Base-by-base conservation (phyloP, 805 yeast genomes). In the Candida vartiovaarae region DNA sequence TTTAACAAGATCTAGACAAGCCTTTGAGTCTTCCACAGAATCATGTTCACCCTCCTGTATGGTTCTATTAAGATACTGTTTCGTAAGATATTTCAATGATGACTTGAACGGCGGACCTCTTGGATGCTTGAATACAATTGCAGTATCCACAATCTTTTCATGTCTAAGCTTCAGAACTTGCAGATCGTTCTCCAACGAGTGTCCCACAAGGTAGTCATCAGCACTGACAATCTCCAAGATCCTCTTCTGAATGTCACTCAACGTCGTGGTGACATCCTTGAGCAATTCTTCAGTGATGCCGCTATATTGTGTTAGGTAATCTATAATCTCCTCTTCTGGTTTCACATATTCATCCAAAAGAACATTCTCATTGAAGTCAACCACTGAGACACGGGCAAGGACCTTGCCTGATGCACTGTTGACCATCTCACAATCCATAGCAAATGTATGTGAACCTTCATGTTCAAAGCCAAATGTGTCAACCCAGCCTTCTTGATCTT, bases 391-490 rank as follows among this genome's bases (percentile, higher is more conserved):
- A 42, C 97, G 70, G 0, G 98, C 79, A 34, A 91, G 67, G 1
- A 78, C 95, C 35, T 73, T 71, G 0, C 88, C 89, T 1, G 56
- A 49, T 0, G 67, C 74, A 0, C 90, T 64, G 45, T 72, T 65
- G 59, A 96, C 88, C 88, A 91, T 93, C 64, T 91, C 99, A 68
- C 99, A 93, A 64, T 91, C 99, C 20, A 93, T 51, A 0, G 95
- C 93, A 65, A 77, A 87, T 0, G 84, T 76, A 44, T 71, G 79
- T 0, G 84, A 73, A 0, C 80, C 82, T 8, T 70, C 79, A 48
- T 77, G 81, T 1, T 73, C 75, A 47, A 78, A 75, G 1, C 56
- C 43, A 10, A 34, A 50, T 0, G 95, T 83, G 36, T 76, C 76
- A 1, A 67, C 71, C 81, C 84, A 84, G 4, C 67, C 72, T 1